Evolutionary conservation across 2,329 filamentous ascomycete genomes (phyloP).

Genomic region (Bipolaris bicolor): DNA sequence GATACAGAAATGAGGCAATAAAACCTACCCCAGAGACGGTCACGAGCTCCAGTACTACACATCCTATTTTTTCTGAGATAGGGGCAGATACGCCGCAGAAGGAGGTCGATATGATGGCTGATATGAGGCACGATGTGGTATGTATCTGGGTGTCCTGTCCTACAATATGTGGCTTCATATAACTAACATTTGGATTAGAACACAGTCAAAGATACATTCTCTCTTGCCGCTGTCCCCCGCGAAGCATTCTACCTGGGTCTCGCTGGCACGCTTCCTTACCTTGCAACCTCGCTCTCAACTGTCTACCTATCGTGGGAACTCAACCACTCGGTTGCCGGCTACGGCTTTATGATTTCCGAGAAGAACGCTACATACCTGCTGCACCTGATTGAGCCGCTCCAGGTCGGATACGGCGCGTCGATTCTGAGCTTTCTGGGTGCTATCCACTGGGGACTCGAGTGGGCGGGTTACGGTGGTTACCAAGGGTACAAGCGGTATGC

Average conservation of each 20-base stretch:
- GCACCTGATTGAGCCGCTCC: constrained; percentile 79
- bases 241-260: constrained; percentile 58
- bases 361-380: constrained; percentile 75
- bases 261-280: constrained; percentile 66
- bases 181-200: constrained; percentile 38
- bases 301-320: constrained; percentile 84
- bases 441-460: constrained; percentile 92
- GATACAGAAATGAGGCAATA: constrained; percentile 62
- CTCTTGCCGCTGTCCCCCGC: constrained; percentile 52
- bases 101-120: constrained; percentile 56
- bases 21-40: constrained; percentile 66
- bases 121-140: constrained; percentile 50
- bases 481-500: constrained; percentile 81
- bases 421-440: constrained; percentile 94
- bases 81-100: constrained; percentile 39
- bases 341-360: constrained; percentile 68
- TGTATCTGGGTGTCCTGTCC: not conserved
- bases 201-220: constrained; percentile 58
- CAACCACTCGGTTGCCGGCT: constrained; percentile 69
- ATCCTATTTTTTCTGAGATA: constrained; percentile 51
- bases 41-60: constrained; percentile 60
- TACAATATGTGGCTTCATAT: not conserved
- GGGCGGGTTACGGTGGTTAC: constrained; percentile 69
- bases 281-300: constrained; percentile 82
- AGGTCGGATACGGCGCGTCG: constrained; percentile 88